Conservation (phyloP, 495 filamentous ascomycete species). For the Letharia columbiana region DNA sequence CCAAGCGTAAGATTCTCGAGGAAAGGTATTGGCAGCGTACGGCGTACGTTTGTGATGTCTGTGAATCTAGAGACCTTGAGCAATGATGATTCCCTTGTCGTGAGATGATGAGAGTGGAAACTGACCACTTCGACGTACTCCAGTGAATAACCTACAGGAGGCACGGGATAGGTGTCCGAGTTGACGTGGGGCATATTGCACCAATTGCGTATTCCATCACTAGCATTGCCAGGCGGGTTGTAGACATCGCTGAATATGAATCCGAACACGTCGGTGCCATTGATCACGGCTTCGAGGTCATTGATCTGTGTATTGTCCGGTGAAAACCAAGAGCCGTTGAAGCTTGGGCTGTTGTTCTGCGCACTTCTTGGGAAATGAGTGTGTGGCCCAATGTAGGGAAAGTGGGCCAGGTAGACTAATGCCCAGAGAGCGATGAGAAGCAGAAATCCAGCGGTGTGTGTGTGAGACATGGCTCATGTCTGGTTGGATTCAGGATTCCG, state of each 20-base stretch:
- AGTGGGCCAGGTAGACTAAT: background rate
- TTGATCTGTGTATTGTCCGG: conserved; percentile 35
- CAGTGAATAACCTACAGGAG: conserved; percentile 43
- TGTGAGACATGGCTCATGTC: conserved; percentile 1
- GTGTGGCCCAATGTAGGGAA: conserved; percentile 2
- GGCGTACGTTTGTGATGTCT: conserved; percentile 68
- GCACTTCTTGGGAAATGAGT: background rate
- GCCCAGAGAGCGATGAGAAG: background rate
- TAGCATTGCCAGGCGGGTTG: conserved; percentile 29
- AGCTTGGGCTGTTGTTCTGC: conserved; percentile 1
- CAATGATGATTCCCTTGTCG: background rate
- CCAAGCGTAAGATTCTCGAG: conserved; percentile 56
- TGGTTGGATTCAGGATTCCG: background rate
- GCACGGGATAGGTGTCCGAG: conserved; percentile 43
- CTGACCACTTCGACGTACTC: conserved; percentile 49
- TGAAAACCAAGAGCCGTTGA: conserved; percentile 10
- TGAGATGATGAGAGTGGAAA: background rate
- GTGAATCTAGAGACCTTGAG: conserved; percentile 43
- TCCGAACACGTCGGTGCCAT: conserved; percentile 47
- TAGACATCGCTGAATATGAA: conserved; percentile 56
- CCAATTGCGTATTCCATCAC: conserved; percentile 48
- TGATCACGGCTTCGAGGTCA: conserved; percentile 43
- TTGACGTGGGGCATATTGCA: conserved; percentile 74
- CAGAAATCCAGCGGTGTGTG: conserved; percentile 8
- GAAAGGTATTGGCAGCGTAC: conserved; percentile 59